Percentiles rank a stretch among this genome's conserved stretches.
Conservation (phyloP, 2,329 filamentous ascomycete genomes). For the Sporothrix globosa region DNA sequence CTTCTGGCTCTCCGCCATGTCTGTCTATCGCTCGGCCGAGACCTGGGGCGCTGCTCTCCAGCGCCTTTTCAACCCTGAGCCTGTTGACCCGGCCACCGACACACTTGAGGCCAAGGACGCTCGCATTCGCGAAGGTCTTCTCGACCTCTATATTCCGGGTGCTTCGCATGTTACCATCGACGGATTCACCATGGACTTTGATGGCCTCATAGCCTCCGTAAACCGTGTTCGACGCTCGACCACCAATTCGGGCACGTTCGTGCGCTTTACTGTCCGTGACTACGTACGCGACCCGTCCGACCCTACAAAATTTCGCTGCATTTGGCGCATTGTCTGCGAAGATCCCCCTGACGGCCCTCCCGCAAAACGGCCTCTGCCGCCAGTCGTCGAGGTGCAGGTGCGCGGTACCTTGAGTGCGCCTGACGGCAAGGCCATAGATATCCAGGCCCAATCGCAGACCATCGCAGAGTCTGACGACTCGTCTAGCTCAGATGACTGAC, state of each 20-base stretch:
- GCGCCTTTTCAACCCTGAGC: conserved; percentile 28
- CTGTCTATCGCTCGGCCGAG: conserved; percentile 70
- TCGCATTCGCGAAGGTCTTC: conserved; percentile 50
- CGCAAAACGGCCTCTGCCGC: conserved; percentile 42
- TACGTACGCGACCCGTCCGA: conserved; percentile 63
- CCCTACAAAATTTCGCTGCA: conserved; percentile 72
- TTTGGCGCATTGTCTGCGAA: conserved; percentile 55
- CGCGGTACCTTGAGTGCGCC: conserved; percentile 55
- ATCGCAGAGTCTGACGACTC: conserved; percentile 23
- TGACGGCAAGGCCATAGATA: conserved; percentile 44
- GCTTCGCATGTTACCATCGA: conserved; percentile 63
- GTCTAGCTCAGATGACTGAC: conserved; percentile 15
- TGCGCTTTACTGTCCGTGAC: conserved; percentile 71
- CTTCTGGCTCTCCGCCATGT: conserved; percentile 56
- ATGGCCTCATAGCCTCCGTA: conserved; percentile 58
- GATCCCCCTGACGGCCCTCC: conserved; percentile 20
- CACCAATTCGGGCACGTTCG: conserved; percentile 69
- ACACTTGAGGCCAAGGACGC: conserved; percentile 11
- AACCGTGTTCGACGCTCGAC: conserved; percentile 59
- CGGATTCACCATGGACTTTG: conserved; percentile 28
- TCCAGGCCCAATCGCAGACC: conserved; percentile 1
- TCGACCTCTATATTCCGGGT: conserved; percentile 63
- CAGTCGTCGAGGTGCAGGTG: conserved; percentile 29
- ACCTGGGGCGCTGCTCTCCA: conserved; percentile 54
- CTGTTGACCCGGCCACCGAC: conserved; percentile 4